These are phyloP conservation scores for Leccinum subgranulosum DNA, from an alignment of 768 basidiomycete species.

Conservation along the genomic window DNA sequence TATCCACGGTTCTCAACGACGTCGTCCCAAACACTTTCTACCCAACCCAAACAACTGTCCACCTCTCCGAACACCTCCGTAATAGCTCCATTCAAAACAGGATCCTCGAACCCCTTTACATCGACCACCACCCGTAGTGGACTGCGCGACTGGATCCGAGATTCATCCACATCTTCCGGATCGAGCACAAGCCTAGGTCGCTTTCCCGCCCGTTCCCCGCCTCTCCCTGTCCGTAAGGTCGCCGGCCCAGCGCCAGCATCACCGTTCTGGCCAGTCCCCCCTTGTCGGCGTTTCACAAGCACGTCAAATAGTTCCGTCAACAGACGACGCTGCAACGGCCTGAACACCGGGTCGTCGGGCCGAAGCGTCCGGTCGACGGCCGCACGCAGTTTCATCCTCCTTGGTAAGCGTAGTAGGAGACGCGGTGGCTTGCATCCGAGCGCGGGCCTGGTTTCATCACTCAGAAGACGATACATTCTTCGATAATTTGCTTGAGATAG, in stretches of 20 bases:
- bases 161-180: conserved; percentile 17
- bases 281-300: conserved; percentile 23
- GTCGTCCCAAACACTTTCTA: conserved; percentile 53
- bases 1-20: conserved; percentile 21
- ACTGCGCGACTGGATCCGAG: neutral
- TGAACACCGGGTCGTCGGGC: conserved; percentile 62
- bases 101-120: conserved; percentile 70
- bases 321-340: conserved; percentile 58
- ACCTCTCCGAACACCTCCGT: conserved; percentile 42
- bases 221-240: conserved; percentile 34
- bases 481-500: neutral
- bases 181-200: conserved; percentile 29
- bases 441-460: too few relatives aligned
- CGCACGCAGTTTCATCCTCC: conserved; percentile 45
- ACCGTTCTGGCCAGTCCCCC: neutral
- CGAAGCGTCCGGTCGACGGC: conserved; percentile 64
- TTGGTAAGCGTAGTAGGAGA: conserved; percentile 19
- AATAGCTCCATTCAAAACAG: conserved; percentile 45
- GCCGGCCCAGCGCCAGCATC: conserved; percentile 11
- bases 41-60: conserved; percentile 48
- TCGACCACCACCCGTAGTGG: conserved; percentile 9
- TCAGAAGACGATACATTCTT: neutral
- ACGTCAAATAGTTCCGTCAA: conserved; percentile 36
- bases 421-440: conserved; percentile 32
- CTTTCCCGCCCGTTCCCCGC: conserved; percentile 18